Evolutionary conservation across 2,329 filamentous ascomycete genomes (phyloP).

Genomic region (Trichophyton simii): DNA sequence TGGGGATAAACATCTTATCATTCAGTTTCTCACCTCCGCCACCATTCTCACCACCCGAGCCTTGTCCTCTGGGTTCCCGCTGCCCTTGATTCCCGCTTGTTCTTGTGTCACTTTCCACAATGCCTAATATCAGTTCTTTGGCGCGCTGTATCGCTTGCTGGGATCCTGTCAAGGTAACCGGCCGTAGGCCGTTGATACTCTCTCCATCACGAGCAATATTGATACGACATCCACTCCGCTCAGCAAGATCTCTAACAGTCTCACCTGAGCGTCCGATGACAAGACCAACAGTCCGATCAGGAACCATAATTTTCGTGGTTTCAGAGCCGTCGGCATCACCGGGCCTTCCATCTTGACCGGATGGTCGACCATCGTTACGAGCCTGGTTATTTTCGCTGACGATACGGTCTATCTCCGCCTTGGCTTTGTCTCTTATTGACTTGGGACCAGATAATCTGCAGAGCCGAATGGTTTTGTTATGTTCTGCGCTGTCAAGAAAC

Average conservation of each 20-base stretch:
- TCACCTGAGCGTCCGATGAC: slow-evolving; percentile 91
- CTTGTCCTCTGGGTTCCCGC: slow-evolving; percentile 14
- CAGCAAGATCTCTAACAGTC: slow-evolving; percentile 84
- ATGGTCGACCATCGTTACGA: slow-evolving; percentile 14
- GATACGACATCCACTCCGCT: slow-evolving; percentile 84
- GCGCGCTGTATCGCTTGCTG: slow-evolving; percentile 61
- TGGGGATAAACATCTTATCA: slow-evolving; percentile 73
- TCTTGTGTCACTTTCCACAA: slow-evolving; percentile 75
- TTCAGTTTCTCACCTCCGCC: slow-evolving; percentile 48
- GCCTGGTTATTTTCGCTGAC: slow-evolving; percentile 69
- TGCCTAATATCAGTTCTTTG: slow-evolving; percentile 82
- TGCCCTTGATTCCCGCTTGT: slow-evolving; percentile 7
- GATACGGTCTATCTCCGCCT: slow-evolving; percentile 71
- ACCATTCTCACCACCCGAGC: slow-evolving; percentile 28
- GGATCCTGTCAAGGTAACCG: slow-evolving; percentile 79
- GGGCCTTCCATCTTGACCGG: not conserved
- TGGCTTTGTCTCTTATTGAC: slow-evolving; percentile 61
- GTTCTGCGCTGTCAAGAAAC: slow-evolving; percentile 65
- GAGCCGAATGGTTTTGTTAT: slow-evolving; percentile 59
- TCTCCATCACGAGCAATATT: slow-evolving; percentile 91
- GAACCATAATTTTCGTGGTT: slow-evolving; percentile 85
- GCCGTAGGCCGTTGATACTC: slow-evolving; percentile 77
- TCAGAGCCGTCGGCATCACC: slow-evolving; percentile 54
- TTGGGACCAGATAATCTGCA: slow-evolving; percentile 73
- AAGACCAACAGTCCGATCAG: slow-evolving; percentile 79